Evolutionary conservation across 1,284 basidiomycete species (phyloP), one percentile per base, ranked within the genome.

Genomic region (Cutaneotrichosporon sp.): DNA sequence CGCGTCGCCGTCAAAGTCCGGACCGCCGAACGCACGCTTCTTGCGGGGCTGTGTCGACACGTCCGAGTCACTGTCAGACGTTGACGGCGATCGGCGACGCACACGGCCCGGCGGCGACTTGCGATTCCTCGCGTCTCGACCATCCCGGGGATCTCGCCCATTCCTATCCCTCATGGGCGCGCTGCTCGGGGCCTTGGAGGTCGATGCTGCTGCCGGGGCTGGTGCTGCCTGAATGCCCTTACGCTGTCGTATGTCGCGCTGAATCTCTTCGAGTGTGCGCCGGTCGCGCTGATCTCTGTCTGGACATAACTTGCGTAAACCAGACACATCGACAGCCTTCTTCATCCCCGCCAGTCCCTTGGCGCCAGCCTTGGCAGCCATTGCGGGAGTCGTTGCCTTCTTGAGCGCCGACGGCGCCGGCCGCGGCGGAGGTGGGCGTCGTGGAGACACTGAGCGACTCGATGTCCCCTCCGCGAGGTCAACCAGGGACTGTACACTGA

Each of bases 191-290:
- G 24, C n/a, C 27, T 43, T 43, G 14, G 42, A 43, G 16, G n/a
- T 31, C 14, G 44, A 10, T 2, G 44, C 29, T n/a, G 46, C 5
- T 6, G 32, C 39, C 25, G 45, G 19, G 5, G 33, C 39, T 8
- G 48, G 25, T 8, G 16, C 24, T n/a, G n/a, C n/a, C n/a, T n/a
- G n/a, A 14, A 31, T 3, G 8, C 42, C 42, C 22, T 51, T 59
- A 55, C 46, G 68, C 47, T 31, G 50, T 4, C 53, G 45, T 10
- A 70, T 61, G 52, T 71, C 70, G 38, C 57, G 57, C 27, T 67
- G 63, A 29, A 72, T 70, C 58, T 72, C 64, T 50, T 71, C 70
- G 27, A 67, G 60, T 3, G 63, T 65, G 46, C 70, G 61, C 20
- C 59, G 46, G 55, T 72, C 70, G 43, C 70, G 58, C 8, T 55